Base-by-base conservation (phyloP, 257 asterid species). In the Echium plantagineum region DNA sequence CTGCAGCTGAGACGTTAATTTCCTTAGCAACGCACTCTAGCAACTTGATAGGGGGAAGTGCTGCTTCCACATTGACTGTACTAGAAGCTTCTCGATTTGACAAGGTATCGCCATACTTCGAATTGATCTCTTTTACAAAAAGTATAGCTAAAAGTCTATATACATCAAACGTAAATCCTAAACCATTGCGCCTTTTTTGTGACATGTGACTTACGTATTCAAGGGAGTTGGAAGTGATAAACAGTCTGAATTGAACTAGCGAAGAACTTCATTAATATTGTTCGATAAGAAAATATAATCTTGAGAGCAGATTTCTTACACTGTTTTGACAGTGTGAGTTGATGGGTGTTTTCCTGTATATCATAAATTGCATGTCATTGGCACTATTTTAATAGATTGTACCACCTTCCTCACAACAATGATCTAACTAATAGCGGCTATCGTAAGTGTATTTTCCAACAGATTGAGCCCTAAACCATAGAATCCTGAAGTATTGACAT, bases 61-160 rank as follows among this genome's bases (percentile, higher is more conserved):
- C 95, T 74, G 75, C 80, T 70, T 77, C 99, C 18, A 86, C 91
- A 57, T 64, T 89, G 81, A 67, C 79, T 31, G 80, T 77, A 49
- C 88, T 93, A 19, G 97, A 93, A 82, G 84, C 96, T 62, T 84
- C 90, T 67, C 90, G 94, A 67, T 93, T 89, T 77, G 99, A 93
- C 79, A 93, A 93, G 94, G 99, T 85, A 74, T 56, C 35, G 24
- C 7, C 60, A 56, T 59, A 48, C 13, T 31, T 64, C 70, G 30
- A 32, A 72, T 21, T 60, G 38, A 17, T 42, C 2, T 42, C 32
- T 52, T 42, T 57, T 22, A 62, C 53, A 58, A 53, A 58, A 19
- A 32, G 64, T 53, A 48, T 66, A 6, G 32, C 19, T 55, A 9
- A 60, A 60, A 12, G 9, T 7, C 64, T 21, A 15, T 5, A 47